A percentile compares a stretch with the other conserved stretches of the same genome.
These are phyloP conservation scores for Reutealis trisperma DNA, from an alignment of 345 rosid species.

Conservation along the genomic window DNA sequence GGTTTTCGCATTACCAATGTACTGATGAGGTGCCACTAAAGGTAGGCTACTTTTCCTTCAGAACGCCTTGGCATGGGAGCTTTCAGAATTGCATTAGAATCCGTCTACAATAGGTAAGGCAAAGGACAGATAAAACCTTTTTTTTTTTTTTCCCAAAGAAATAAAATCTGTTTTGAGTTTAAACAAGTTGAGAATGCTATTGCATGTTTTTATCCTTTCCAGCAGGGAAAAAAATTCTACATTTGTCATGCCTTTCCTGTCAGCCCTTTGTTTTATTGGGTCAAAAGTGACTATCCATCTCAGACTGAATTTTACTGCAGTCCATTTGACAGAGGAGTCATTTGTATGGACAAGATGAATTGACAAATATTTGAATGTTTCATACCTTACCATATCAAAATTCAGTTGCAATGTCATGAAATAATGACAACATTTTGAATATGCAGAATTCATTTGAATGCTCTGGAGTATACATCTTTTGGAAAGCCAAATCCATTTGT, in stretches of 20 bases:
- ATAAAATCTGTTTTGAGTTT: not conserved
- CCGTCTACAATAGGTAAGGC: slow-evolving; percentile 72
- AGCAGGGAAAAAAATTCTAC: not conserved
- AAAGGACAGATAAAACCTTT: slow-evolving; percentile 24
- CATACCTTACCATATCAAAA: not conserved
- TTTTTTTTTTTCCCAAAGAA: no score
- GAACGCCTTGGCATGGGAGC: slow-evolving; percentile 94
- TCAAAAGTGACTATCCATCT: not conserved
- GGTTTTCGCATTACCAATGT: slow-evolving; percentile 9
- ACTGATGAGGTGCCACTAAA: slow-evolving; percentile 45
- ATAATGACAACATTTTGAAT: slow-evolving; percentile 2
- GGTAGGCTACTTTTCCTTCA: slow-evolving; percentile 76
- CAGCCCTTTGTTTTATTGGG: not conserved
- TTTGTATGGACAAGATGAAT: not conserved
- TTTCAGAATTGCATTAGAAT: slow-evolving; percentile 83
- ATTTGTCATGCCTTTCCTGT: not conserved
- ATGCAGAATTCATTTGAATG: slow-evolving; percentile 57
- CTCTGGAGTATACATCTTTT: slow-evolving; percentile 58
- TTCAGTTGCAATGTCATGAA: not conserved
- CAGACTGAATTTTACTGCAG: not conserved
- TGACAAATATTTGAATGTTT: not conserved
- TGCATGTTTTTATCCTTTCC: not conserved
- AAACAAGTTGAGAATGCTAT: not conserved
- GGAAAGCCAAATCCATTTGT: slow-evolving; percentile 86
- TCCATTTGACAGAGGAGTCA: not conserved